phyloP scores from a whole-genome alignment of 257 asterid genomes.

The Solanum chaucha region DNA sequence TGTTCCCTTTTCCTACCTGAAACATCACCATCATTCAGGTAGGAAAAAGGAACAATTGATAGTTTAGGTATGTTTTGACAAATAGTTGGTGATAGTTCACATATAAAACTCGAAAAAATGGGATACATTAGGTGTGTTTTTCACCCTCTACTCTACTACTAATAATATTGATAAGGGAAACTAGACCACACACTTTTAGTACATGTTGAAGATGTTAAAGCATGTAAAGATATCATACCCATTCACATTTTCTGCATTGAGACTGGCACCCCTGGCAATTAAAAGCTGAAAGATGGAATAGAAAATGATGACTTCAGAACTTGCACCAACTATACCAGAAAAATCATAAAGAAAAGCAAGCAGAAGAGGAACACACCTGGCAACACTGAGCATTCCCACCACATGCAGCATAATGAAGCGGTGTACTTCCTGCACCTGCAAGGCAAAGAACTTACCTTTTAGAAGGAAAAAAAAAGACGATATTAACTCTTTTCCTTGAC shows the following conservation, averaged over 20 bases:
- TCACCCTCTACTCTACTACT: not conserved
- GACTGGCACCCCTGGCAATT: conserved; percentile 63
- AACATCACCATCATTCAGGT: not conserved
- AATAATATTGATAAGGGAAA: not conserved
- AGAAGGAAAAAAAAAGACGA: not conserved
- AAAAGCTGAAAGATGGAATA: conserved; percentile 43
- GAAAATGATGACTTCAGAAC: not conserved
- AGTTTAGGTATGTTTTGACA: not conserved
- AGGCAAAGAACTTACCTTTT: not conserved
- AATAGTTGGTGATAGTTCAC: not conserved
- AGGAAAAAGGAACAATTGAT: not conserved
- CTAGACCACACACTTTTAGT: not conserved
- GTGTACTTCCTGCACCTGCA: conserved; percentile 85
- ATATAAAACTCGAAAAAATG: not conserved
- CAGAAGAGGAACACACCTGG: conserved; percentile 39
- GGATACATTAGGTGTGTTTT: not conserved
- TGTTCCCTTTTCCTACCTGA: not conserved
- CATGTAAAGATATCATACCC: conserved; percentile 37
- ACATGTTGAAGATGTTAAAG: not conserved
- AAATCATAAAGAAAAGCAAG: not conserved
- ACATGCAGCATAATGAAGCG: conserved; percentile 92
- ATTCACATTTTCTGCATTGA: conserved; percentile 51
- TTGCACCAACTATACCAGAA: not conserved
- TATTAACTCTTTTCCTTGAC: not conserved
- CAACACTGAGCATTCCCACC: conserved; percentile 90